Percentiles rank a stretch among this genome's conserved stretches.
Conservation (phyloP, 2,329 filamentous ascomycete species). For the Colletotrichum filicis region DNA sequence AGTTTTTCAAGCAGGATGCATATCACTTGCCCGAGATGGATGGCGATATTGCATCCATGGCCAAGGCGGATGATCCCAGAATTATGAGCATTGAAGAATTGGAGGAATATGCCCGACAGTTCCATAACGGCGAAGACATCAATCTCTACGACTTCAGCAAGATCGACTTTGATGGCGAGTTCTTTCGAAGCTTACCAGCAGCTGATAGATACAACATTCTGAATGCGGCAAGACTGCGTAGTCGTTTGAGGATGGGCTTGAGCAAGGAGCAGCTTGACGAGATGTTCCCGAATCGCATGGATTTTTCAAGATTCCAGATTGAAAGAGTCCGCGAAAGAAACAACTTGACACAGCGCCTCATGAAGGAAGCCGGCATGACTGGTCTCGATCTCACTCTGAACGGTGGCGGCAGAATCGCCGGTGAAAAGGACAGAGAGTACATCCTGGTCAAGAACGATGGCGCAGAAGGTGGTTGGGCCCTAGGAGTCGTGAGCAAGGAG, state of each 20-base stretch:
- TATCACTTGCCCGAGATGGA: slow-evolving; percentile 94
- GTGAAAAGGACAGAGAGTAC: slow-evolving; percentile 93
- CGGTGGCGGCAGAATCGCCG: slow-evolving; percentile 73
- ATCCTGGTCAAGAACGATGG: slow-evolving; percentile 96
- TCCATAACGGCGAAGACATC: slow-evolving; percentile 91
- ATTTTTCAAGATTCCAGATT: slow-evolving; percentile 95
- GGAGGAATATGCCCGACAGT: slow-evolving; percentile 92
- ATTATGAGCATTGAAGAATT: slow-evolving; percentile 97
- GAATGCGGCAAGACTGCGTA: slow-evolving; percentile 90
- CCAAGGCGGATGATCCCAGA: slow-evolving; percentile 88
- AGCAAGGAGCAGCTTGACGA: slow-evolving; percentile 95
- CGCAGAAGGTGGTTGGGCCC: slow-evolving; percentile 93
- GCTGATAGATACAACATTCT: slow-evolving; percentile 97
- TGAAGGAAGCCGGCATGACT: slow-evolving; percentile 93
- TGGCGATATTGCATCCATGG: slow-evolving; percentile 84
- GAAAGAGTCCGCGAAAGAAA: slow-evolving; percentile 94
- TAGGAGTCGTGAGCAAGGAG: slow-evolving; percentile 90
- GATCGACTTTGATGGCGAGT: slow-evolving; percentile 96
- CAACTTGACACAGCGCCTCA: slow-evolving; percentile 91
- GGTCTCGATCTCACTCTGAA: slow-evolving; percentile 75
- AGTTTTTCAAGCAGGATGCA: slow-evolving; percentile 91
- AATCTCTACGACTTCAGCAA: slow-evolving; percentile 96
- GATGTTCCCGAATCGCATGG: slow-evolving; percentile 99
- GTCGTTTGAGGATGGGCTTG: slow-evolving; percentile 91
- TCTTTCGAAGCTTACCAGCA: slow-evolving; percentile 90